Conservation (phyloP, 345 rosid species). For the Dovyalis caffra region DNA sequence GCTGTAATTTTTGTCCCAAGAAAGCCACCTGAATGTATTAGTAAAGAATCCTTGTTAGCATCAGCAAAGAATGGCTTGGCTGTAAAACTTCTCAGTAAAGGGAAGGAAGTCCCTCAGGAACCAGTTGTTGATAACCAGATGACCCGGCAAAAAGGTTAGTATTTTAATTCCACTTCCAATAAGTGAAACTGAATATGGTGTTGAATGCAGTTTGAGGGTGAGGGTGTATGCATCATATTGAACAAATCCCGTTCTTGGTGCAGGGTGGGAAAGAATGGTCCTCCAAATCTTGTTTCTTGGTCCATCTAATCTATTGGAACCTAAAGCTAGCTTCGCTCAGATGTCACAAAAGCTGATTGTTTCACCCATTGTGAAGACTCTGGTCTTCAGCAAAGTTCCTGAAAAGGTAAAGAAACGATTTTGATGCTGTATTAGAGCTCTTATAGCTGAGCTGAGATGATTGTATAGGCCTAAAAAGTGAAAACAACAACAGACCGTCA, state of each 20-base stretch:
- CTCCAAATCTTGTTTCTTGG: slow-evolving; percentile 92
- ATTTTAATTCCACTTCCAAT: slow-evolving; percentile 5
- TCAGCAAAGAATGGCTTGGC: slow-evolving; percentile 95
- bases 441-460: background rate
- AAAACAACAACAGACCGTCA: background rate
- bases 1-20: slow-evolving; percentile 84
- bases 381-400: slow-evolving; percentile 95
- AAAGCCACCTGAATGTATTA: slow-evolving; percentile 78
- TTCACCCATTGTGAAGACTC: slow-evolving; percentile 88
- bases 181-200: background rate
- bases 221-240: background rate
- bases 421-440: background rate
- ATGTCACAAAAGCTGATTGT: slow-evolving; percentile 94
- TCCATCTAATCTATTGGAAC: slow-evolving; percentile 91
- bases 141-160: slow-evolving; percentile 74
- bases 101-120: slow-evolving; percentile 75
- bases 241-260: slow-evolving; percentile 19
- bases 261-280: slow-evolving; percentile 99
- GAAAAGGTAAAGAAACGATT: slow-evolving; percentile 62
- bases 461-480: background rate
- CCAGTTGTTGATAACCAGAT: slow-evolving; percentile 69
- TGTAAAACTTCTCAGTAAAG: slow-evolving; percentile 88
- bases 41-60: slow-evolving; percentile 70
- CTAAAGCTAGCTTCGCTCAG: slow-evolving; percentile 85
- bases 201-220: slow-evolving; percentile 6